Base-by-base conservation (phyloP, 129 eudicot genomes). In the Pulicaria dysenterica region DNA sequence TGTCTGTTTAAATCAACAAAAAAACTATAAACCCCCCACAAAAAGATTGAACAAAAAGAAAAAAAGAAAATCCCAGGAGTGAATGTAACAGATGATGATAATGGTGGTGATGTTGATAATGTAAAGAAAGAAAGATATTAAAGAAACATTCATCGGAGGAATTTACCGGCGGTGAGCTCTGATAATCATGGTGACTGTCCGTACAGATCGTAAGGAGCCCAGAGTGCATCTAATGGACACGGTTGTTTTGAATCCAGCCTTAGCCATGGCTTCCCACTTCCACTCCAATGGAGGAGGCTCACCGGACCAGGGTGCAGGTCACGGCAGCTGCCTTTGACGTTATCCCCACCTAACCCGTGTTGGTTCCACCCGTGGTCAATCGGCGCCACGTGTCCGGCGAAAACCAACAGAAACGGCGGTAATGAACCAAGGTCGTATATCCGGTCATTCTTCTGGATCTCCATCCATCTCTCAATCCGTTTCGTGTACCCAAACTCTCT, bases 241-340 rank as follows among this genome's bases (percentile, higher is more conserved):
- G 95, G 83, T 62, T 69, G 80, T 31, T 80, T 82, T 4, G 89
- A 61, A 71, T 85, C 98, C 5, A 94, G 89, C 78, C 98, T 68
- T 8, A 86, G 63, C 98, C 98, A 94, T 3, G 98, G 98, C 85
- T 94, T 94, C 16, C 98, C 98, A 58, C 83, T 72, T 24, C 98
- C 98, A 56, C 95, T 87, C 98, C 98, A 94, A 77, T 94, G 98
- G 6, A 94, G 75, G 3, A 94, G 70, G 50, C 95, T 87, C 31
- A 94, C 98, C 39, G 96, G 92, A 61, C 98, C 98, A 3, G 98
- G 83, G 59, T 94, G 98, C n/a, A 94, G 82, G 73, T 94, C 93
- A 24, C 98, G 66, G 81, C 98, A 94, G 71, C 97, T 94, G 3
- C 98, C 98, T 17, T 68, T 77, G 2, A 93, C 95, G 55, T 93